These are phyloP conservation scores for Fusarium veterinarium DNA, from an alignment of 2,329 filamentous ascomycete species.

Conservation along the genomic window DNA sequence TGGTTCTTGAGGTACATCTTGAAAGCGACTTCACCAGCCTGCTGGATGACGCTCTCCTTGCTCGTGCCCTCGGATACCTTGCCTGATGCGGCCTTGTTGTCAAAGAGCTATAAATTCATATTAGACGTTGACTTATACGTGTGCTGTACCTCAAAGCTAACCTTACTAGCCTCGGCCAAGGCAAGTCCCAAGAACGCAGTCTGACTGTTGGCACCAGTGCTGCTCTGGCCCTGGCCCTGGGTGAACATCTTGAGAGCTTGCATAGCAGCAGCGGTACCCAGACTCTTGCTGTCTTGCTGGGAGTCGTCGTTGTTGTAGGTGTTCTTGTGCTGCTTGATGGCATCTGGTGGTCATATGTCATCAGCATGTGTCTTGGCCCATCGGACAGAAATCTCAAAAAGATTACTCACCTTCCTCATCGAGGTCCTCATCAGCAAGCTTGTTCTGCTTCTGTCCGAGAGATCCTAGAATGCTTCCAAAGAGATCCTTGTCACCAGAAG, in stretches of 20 bases:
- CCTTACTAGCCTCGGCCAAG: conserved; percentile 87
- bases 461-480: conserved; percentile 62
- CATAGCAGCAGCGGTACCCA: conserved; percentile 81
- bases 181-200: conserved; percentile 86
- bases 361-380: neutral
- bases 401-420: conserved; percentile 59
- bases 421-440: conserved; percentile 60
- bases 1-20: conserved; percentile 92
- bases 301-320: conserved; percentile 70
- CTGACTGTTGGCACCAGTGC: conserved; percentile 65
- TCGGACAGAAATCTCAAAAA: too few relatives aligned
- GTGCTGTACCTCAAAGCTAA: conserved; percentile 49
- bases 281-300: conserved; percentile 61
- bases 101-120: conserved; percentile 64
- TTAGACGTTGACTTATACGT: conserved; percentile 4
- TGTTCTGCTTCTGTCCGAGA: conserved; percentile 62
- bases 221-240: conserved; percentile 59
- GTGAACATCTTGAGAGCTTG: conserved; percentile 85
- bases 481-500: conserved; percentile 59
- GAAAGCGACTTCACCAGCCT: conserved; percentile 86
- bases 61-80: conserved; percentile 68
- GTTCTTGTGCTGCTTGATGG: conserved; percentile 79
- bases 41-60: conserved; percentile 83
- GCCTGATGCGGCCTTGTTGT: conserved; percentile 66
- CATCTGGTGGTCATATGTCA: conserved; percentile 57